Conservation (phyloP, 495 filamentous ascomycete genomes). For the Talaromyces thailandensis region DNA sequence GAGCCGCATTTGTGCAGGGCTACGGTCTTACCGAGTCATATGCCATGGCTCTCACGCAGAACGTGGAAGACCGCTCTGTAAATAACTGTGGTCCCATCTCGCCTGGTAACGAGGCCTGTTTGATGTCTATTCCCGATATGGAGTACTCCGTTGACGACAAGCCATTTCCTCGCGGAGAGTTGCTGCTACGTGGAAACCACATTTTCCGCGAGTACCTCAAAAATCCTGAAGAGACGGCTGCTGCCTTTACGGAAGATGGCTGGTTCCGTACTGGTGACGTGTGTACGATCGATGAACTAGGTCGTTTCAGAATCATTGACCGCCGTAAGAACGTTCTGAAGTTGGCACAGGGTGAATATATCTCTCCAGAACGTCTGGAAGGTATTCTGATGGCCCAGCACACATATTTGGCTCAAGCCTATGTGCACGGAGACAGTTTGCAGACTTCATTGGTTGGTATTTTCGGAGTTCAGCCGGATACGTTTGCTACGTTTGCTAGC, state of each 20-base stretch:
- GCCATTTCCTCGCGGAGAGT: slow-evolving; percentile 87
- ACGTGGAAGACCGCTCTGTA: slow-evolving; percentile 54
- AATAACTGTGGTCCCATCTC: slow-evolving; percentile 77
- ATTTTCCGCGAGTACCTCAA: slow-evolving; percentile 82
- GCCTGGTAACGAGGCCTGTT: slow-evolving; percentile 62
- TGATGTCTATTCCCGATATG: slow-evolving; percentile 87
- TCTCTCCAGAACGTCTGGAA: slow-evolving; percentile 94
- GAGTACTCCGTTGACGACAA: slow-evolving; percentile 87
- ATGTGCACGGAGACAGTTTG: slow-evolving; percentile 83
- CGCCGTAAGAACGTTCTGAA: slow-evolving; percentile 98
- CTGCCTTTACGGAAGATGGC: slow-evolving; percentile 75
- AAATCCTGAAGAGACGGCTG: slow-evolving; percentile 76
- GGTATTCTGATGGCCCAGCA: slow-evolving; percentile 81
- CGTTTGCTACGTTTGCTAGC: slow-evolving; percentile 70
- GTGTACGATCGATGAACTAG: slow-evolving; percentile 67
- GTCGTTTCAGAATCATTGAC: slow-evolving; percentile 89
- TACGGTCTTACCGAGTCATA: slow-evolving; percentile 97
- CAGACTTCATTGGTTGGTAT: slow-evolving; percentile 79
- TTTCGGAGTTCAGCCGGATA: slow-evolving; percentile 75
- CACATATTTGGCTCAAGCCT: slow-evolving; percentile 67
- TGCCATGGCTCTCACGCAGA: slow-evolving; percentile 62
- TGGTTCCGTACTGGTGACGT: slow-evolving; percentile 98
- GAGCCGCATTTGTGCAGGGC: slow-evolving; percentile 75
- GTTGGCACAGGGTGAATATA: slow-evolving; percentile 95
- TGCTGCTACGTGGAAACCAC: slow-evolving; percentile 70